These are phyloP conservation scores for Neonectria neomacrospora DNA, from an alignment of 2,329 filamentous ascomycete genomes.

Conservation along the genomic window DNA sequence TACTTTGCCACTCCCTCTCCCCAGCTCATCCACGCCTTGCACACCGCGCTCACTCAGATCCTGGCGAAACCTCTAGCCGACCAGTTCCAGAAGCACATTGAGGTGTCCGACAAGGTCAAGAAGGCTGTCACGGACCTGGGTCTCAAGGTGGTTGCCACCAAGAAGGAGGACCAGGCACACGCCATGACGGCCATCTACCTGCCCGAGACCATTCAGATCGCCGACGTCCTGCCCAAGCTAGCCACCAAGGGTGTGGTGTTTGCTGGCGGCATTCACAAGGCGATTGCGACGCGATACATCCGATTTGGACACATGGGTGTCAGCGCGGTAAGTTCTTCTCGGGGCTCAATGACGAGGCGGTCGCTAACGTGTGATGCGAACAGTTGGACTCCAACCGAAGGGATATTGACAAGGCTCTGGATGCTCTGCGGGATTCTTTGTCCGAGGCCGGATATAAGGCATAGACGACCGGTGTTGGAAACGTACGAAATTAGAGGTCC, in stretches of 20 bases:
- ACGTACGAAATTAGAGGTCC: constrained; percentile 27
- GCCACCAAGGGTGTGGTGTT: constrained; percentile 91
- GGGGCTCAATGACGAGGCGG: not conserved
- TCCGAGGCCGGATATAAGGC: constrained; percentile 75
- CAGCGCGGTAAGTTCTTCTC: constrained; percentile 72
- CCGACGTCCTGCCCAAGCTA: constrained; percentile 86
- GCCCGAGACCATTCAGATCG: constrained; percentile 82
- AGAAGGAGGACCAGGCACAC: constrained; percentile 92
- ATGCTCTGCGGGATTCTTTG: constrained; percentile 79
- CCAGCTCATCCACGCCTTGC: constrained; percentile 90
- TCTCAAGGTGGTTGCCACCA: constrained; percentile 84
- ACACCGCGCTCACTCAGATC: constrained; percentile 89
- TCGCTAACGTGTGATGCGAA: constrained; percentile 35
- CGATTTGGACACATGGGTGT: constrained; percentile 99
- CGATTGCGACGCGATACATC: constrained; percentile 92
- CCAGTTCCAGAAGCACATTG: constrained; percentile 84
- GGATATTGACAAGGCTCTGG: constrained; percentile 86
- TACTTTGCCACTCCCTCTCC: constrained; percentile 98
- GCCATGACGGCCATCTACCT: constrained; percentile 98
- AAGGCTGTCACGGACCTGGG: constrained; percentile 82
- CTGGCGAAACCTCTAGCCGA: constrained; percentile 81
- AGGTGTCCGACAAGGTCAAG: constrained; percentile 87
- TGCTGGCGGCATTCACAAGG: constrained; percentile 94
- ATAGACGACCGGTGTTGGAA: constrained; percentile 30
- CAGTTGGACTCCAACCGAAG: constrained; percentile 79